Evolutionary conservation across 2,329 filamentous ascomycete species (phyloP), one percentile per base, ranked within the genome.

Genomic region (Didymella sp.): DNA sequence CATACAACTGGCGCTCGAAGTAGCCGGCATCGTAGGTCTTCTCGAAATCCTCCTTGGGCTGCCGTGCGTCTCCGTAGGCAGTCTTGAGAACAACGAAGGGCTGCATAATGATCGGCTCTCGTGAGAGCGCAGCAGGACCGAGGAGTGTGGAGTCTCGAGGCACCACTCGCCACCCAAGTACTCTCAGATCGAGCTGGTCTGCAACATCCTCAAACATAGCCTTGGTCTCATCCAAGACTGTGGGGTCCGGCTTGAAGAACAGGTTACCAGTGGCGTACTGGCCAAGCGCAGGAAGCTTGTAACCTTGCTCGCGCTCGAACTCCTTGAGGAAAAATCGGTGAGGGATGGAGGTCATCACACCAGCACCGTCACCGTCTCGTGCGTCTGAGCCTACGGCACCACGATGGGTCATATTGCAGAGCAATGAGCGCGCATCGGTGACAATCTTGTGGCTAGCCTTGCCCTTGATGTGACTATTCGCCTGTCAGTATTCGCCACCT

Each of bases 331-430:
- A 98, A 83, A 99, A 98, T 79, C 89, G 92, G 83, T 98, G 94
- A 58, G 95, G 95, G 72, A 99, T 96, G 59, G 93, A 97, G 67
- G 94, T 98, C 95, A 99, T 99, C 75, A 98, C 94, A 86, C 95
- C 95, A 71, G 95, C 95, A 77, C 95, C 95, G 77, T 99, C 95
- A 76, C 95, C 95, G 77, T 99, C 95, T 83, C 95, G 90, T 74
- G 92, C 92, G 83, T 99, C 95, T 59, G 95, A 98, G 69, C 95
- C 95, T 70, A 98, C 94, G 63, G 95, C 95, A 84, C 95, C 95
- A 77, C 95, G 90, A 84, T 99, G 95, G 84, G 95, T 98, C 95
- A 99, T 99, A 85, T 99, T 98, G 85, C 95, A 99, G 63, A 99
- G 88, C 61, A 99, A 84, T 79, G 93, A 96, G 66, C 91, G 90